Evolutionary conservation across 1,284 basidiomycete genomes (phyloP).

Genomic region (Rhodotorula sp.): DNA sequence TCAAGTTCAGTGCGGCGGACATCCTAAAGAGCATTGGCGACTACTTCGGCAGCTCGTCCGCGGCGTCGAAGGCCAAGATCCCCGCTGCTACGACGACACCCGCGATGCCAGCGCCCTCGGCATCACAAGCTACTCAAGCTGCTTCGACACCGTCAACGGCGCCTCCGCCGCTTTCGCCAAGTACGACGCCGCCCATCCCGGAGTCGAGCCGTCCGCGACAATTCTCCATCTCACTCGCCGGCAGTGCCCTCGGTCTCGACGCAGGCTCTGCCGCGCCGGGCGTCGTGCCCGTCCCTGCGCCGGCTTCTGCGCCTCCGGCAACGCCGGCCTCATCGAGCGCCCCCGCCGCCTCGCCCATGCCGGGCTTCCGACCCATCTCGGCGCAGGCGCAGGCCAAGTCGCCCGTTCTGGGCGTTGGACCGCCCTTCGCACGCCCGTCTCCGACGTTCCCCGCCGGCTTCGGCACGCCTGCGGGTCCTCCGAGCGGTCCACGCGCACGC

Average conservation of each 20-base stretch:
- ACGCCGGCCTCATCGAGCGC: background rate
- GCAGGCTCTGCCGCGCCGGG: constrained; percentile 5
- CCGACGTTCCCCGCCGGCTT: background rate
- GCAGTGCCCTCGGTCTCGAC: constrained; percentile 24
- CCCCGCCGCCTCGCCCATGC: background rate
- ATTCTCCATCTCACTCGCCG: constrained; percentile 7
- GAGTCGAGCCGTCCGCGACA: background rate
- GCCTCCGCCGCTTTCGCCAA: background rate
- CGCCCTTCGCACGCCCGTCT: constrained; percentile 1
- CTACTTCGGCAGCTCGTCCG: constrained; percentile 27
- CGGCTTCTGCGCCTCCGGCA: background rate
- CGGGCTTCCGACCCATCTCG: constrained; percentile 9
- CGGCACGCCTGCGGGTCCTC: too few relatives aligned
- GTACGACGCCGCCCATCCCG: background rate
- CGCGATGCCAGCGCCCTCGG: background rate
- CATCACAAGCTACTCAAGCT: background rate
- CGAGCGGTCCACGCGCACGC: too few relatives aligned
- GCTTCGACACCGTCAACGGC: background rate
- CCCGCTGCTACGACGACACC: background rate
- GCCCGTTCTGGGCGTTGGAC: background rate
- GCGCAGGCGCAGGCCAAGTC: background rate
- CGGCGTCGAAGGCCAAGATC: background rate
- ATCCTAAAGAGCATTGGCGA: constrained; percentile 42
- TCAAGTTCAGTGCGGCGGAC: constrained; percentile 35
- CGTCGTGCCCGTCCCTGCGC: background rate